phyloP scores from a whole-genome alignment of 2,329 filamentous ascomycete species.

The Coniochaeta hoffmannii region DNA sequence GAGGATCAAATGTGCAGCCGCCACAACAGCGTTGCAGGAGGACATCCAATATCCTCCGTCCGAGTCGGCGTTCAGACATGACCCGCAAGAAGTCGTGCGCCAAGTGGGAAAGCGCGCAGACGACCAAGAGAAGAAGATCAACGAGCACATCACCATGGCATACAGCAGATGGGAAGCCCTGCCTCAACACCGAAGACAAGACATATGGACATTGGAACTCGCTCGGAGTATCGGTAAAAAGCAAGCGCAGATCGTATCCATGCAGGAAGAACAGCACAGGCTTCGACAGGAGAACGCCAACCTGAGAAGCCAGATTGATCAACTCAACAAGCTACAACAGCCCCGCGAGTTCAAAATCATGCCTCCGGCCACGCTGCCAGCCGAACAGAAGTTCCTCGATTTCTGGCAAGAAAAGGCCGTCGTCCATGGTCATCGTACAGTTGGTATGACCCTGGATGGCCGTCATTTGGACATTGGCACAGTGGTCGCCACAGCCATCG shows the following conservation, averaged over 20 bases:
- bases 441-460: slow-evolving; percentile 44
- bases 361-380: slow-evolving; percentile 42
- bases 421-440: slow-evolving; percentile 24
- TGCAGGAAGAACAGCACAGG: slow-evolving; percentile 41
- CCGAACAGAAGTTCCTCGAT: slow-evolving; percentile 40
- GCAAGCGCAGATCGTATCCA: slow-evolving; percentile 44
- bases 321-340: slow-evolving; percentile 50
- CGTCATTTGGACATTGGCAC: slow-evolving; percentile 43
- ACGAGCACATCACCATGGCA: slow-evolving; percentile 68
- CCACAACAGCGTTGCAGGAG: slow-evolving; percentile 40
- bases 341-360: slow-evolving; percentile 50
- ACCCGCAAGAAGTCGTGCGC: slow-evolving; percentile 36
- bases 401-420: slow-evolving; percentile 38
- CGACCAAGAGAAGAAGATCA: slow-evolving; percentile 60
- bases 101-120: slow-evolving; percentile 45
- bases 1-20: slow-evolving; percentile 45
- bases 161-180: slow-evolving; percentile 71
- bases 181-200: slow-evolving; percentile 43
- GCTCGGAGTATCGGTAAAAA: slow-evolving; percentile 52
- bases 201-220: slow-evolving; percentile 55
- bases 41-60: slow-evolving; percentile 43
- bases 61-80: slow-evolving; percentile 29
- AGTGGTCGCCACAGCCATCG: slow-evolving; percentile 46
- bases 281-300: slow-evolving; percentile 50
- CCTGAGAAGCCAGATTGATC: slow-evolving; percentile 51